Conservation (phyloP, 805 yeast genomes). For the Millerozyma miso region DNA sequence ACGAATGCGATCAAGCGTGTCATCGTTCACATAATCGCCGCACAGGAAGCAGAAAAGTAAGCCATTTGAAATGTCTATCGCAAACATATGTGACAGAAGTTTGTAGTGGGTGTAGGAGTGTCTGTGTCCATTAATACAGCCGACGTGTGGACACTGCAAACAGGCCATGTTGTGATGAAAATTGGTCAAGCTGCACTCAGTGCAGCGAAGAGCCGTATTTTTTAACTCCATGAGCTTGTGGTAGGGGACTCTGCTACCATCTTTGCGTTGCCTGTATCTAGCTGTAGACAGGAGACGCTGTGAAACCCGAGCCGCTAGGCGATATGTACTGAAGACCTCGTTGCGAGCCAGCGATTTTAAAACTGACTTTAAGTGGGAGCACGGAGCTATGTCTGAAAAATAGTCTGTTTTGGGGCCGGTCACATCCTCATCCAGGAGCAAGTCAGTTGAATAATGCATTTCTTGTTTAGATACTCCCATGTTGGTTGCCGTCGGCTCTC, state of each 20-base stretch:
- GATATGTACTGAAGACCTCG: conserved; percentile 46
- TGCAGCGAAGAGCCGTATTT: conserved; percentile 45
- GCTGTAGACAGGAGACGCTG: conserved; percentile 27
- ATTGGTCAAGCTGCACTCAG: conserved; percentile 42
- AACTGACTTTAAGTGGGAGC: conserved; percentile 47
- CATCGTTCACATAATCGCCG: conserved; percentile 63
- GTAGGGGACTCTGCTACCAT: conserved; percentile 33
- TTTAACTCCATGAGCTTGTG: conserved; percentile 37
- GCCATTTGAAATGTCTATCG: conserved; percentile 64
- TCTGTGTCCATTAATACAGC: conserved; percentile 50
- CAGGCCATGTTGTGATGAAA: conserved; percentile 55
- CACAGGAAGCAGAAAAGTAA: conserved; percentile 78
- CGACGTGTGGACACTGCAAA: conserved; percentile 72
- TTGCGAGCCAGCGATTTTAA: conserved; percentile 47
- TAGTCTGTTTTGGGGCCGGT: conserved; percentile 18
- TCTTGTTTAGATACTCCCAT: not conserved
- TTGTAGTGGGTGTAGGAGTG: conserved; percentile 33
- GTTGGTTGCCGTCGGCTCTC: no score
- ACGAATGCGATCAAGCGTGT: conserved; percentile 51
- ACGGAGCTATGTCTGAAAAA: conserved; percentile 36
- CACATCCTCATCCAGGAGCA: not conserved
- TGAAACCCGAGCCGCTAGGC: conserved; percentile 48
- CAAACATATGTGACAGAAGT: conserved; percentile 32
- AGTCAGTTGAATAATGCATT: not conserved
- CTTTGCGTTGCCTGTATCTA: conserved; percentile 30